A percentile compares a stretch with the other conserved stretches of the same genome.
Conservation (phyloP, 768 basidiomycete species). For the Podaxis sp. region DNA sequence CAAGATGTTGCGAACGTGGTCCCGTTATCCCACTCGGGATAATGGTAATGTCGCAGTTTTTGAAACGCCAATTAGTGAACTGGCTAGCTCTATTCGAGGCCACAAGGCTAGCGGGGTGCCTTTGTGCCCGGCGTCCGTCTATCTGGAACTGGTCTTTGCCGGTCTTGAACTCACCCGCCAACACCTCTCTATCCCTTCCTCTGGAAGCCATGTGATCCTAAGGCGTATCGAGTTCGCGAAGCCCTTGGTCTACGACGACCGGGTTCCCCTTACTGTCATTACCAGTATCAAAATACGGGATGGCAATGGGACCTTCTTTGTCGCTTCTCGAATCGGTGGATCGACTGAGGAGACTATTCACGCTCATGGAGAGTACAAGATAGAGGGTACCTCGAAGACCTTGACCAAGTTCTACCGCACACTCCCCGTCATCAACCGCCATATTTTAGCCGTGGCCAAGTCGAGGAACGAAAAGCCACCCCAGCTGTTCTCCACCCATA, state of each 20-base stretch:
- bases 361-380: constrained; percentile 45
- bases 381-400: constrained; percentile 31
- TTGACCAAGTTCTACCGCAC: constrained; percentile 36
- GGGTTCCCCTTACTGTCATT: neutral
- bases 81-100: constrained; percentile 49
- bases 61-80: constrained; percentile 46
- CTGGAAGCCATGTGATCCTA: constrained; percentile 39
- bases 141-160: constrained; percentile 55
- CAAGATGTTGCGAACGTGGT: neutral
- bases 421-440: constrained; percentile 34
- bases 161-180: constrained; percentile 38
- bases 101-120: constrained; percentile 57
- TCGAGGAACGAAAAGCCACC: constrained; percentile 23
- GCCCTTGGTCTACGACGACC: constrained; percentile 45
- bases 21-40: constrained; percentile 37
- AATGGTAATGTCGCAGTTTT: constrained; percentile 45
- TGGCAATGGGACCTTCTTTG: constrained; percentile 42
- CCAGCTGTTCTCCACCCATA: constrained; percentile 56
- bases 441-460: constrained; percentile 30
- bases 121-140: constrained; percentile 68
- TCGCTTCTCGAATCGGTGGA: constrained; percentile 39
- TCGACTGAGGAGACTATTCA: constrained; percentile 37
- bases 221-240: constrained; percentile 47
- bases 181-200: constrained; percentile 25
- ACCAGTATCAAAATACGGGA: constrained; percentile 33